Conservation (phyloP, 1,284 basidiomycete species). For the Vanrija sp. region DNA sequence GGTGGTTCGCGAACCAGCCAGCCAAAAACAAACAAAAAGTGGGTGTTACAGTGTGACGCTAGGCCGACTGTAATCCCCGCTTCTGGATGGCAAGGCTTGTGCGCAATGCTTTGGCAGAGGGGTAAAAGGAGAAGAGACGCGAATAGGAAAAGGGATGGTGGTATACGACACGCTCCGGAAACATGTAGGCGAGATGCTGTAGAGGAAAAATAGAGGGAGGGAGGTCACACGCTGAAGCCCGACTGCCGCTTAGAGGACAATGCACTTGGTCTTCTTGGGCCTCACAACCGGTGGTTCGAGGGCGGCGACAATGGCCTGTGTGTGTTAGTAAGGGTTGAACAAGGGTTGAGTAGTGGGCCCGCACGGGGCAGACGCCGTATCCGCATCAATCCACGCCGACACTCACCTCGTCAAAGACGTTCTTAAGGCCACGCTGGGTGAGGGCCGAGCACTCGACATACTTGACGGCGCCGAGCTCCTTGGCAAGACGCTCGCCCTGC, state of each 20-base stretch:
- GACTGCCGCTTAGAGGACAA: constrained; percentile 60
- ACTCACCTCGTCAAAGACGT: constrained; percentile 97
- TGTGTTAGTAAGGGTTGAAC: neutral
- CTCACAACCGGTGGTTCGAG: constrained; percentile 91
- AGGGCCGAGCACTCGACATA: constrained; percentile 98
- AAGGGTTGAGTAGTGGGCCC: neutral
- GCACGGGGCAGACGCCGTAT: neutral
- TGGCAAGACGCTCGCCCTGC: constrained; percentile 86
- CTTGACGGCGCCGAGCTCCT: constrained; percentile 95
- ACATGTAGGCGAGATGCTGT: constrained; percentile 16
- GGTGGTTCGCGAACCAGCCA: too few relatives aligned
- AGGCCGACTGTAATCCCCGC: too few relatives aligned
- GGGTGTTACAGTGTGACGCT: too few relatives aligned
- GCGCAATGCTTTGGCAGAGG: too few relatives aligned
- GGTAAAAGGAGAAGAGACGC: constrained; percentile 4
- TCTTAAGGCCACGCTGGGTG: constrained; percentile 99
- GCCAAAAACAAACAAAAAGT: too few relatives aligned
- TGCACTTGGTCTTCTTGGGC: constrained; percentile 70
- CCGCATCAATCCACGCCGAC: neutral
- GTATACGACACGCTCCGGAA: constrained; percentile 17
- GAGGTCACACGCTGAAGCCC: neutral
- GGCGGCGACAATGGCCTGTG: constrained; percentile 95
- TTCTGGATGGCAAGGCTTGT: too few relatives aligned
- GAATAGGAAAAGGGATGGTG: constrained; percentile 12
- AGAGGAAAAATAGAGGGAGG: neutral